Percentiles rank a stretch among this genome's conserved stretches.
phyloP scores from a whole-genome alignment of 2,329 filamentous ascomycete species.

The Ceratocystis variospora region DNA sequence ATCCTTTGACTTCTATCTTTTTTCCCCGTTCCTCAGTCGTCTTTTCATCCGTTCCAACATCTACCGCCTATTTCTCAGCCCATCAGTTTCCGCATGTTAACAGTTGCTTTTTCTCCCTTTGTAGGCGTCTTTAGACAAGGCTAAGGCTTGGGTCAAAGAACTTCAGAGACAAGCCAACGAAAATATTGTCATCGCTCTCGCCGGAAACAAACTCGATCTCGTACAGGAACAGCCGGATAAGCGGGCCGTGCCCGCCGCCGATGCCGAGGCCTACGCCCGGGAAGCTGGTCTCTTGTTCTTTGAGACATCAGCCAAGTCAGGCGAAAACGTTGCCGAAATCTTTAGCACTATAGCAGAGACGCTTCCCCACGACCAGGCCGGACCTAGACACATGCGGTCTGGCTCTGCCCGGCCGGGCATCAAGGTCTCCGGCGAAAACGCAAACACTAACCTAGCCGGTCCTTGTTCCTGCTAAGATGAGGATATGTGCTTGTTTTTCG shows the following conservation, averaged over 20 bases:
- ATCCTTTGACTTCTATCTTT: neutral
- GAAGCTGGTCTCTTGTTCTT: constrained; percentile 95
- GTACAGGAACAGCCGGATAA: constrained; percentile 92
- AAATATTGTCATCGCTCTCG: constrained; percentile 97
- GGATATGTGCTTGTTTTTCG: neutral
- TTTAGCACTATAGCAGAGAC: constrained; percentile 98
- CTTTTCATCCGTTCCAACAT: constrained; percentile 9
- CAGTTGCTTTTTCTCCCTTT: constrained; percentile 18
- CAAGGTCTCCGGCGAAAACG: constrained; percentile 42
- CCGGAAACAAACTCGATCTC: constrained; percentile 94
- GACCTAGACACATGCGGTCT: constrained; percentile 69
- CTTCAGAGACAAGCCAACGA: constrained; percentile 97
- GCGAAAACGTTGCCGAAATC: constrained; percentile 86
- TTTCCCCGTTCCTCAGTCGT: neutral
- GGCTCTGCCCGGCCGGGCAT: constrained; percentile 44
- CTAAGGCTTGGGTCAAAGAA: constrained; percentile 98
- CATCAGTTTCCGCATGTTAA: neutral
- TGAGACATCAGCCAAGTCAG: constrained; percentile 94
- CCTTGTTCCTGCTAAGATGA: constrained; percentile 41
- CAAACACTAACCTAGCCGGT: constrained; percentile 43
- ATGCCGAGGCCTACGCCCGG: constrained; percentile 87
- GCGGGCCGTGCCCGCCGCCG: constrained; percentile 74
- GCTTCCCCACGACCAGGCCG: constrained; percentile 86
- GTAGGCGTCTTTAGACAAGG: constrained; percentile 93
- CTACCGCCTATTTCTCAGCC: neutral